Conservation (phyloP, 306 rosid species). For the Cucurbita moschata region DNA sequence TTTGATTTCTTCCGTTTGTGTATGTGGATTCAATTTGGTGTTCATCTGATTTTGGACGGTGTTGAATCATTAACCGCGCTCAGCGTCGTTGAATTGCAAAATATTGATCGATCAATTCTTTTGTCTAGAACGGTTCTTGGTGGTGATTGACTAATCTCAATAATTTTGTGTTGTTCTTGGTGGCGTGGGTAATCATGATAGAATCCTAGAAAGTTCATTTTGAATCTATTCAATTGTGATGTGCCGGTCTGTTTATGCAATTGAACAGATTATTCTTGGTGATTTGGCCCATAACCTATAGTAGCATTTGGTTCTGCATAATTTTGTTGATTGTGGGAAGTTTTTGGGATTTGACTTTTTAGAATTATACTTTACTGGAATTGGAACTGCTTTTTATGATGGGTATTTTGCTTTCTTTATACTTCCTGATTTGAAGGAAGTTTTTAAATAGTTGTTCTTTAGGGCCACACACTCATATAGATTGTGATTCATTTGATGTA, state of each 20-base stretch:
- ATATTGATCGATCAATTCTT: background rate
- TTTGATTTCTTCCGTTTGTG: background rate
- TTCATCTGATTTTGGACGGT: background rate
- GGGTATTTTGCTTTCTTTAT: background rate
- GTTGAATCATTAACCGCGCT: background rate
- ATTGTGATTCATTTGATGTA: constrained; percentile 22
- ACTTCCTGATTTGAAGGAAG: background rate
- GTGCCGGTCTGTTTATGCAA: too few species aligned
- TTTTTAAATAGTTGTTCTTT: background rate
- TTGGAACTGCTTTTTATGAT: background rate
- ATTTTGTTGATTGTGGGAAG: too few species aligned
- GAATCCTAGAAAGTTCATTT: background rate
- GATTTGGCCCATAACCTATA: background rate
- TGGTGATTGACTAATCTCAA: background rate
- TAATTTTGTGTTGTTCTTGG: background rate
- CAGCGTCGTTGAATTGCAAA: background rate
- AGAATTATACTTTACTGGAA: background rate
- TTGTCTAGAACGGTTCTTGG: background rate
- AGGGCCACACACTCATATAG: background rate
- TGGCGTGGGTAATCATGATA: background rate
- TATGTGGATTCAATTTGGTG: background rate
- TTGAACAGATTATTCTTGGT: background rate
- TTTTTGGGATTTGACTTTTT: background rate
- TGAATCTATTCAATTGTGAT: background rate
- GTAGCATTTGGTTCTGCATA: too few species aligned